Conservation (phyloP, 2,329 filamentous ascomycete species). For the Cercospora nicotianae region DNA sequence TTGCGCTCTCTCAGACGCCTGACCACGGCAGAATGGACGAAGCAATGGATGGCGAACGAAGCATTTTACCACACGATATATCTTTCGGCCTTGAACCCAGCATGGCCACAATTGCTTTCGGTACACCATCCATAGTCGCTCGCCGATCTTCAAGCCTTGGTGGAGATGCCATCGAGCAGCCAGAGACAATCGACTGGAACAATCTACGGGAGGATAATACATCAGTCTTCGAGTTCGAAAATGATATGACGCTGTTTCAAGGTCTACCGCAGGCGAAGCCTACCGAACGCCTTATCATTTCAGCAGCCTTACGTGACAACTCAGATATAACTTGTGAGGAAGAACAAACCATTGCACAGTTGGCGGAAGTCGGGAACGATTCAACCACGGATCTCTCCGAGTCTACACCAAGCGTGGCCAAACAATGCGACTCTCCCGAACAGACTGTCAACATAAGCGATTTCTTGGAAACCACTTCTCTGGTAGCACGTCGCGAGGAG, state of each 20-base stretch:
- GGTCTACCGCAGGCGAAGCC: slow-evolving; percentile 20
- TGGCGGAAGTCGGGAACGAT: neutral
- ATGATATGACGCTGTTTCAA: slow-evolving; percentile 16
- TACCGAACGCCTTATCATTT: slow-evolving; percentile 19
- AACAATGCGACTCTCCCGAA: slow-evolving; percentile 6
- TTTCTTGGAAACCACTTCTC: slow-evolving; percentile 30
- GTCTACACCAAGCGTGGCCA: neutral
- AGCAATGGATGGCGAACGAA: neutral
- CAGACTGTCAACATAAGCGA: slow-evolving; percentile 35
- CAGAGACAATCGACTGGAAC: slow-evolving; percentile 36
- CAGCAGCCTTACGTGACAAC: neutral
- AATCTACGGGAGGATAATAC: slow-evolving; percentile 35
- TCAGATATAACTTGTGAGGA: neutral
- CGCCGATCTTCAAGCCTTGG: neutral
- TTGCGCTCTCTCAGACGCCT: neutral
- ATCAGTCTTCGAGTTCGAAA: slow-evolving; percentile 35
- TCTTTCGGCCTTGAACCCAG: neutral
- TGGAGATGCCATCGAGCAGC: neutral
- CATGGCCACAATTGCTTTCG: neutral
- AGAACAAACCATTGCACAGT: neutral
- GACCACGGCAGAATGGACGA: neutral
- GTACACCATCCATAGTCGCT: neutral
- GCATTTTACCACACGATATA: neutral
- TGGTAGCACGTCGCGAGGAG: neutral
- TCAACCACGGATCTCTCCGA: neutral